Percentiles rank a stretch among this genome's conserved stretches.
Conservation (phyloP, 75 land plant genomes). For the Sequoia sempervirens region DNA sequence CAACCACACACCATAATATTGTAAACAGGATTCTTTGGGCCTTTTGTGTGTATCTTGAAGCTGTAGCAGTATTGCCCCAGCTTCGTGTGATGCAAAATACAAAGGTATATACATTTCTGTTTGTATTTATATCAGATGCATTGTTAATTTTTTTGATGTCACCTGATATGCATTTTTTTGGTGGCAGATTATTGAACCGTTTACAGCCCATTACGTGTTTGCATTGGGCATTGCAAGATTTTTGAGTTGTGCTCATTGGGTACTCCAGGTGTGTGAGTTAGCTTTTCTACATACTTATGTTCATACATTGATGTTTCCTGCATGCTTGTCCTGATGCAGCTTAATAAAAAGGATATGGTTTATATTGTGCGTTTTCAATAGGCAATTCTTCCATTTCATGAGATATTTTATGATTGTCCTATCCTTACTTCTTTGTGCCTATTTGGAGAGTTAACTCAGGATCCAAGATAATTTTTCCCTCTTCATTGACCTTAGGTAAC, state of each 20-base stretch:
- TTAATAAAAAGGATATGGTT: background rate
- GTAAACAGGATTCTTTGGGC: constrained; percentile 59
- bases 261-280: constrained; percentile 47
- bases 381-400: too few relatives aligned
- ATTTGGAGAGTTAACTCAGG: too few relatives aligned
- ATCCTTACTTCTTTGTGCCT: too few relatives aligned
- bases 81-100: constrained; percentile 78
- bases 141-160: background rate
- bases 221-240: constrained; percentile 75
- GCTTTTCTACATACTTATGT: background rate
- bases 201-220: constrained; percentile 82
- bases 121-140: background rate
- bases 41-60: constrained; percentile 73
- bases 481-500: too few relatives aligned
- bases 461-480: too few relatives aligned
- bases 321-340: background rate
- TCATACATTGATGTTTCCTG: background rate
- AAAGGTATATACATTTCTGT: constrained; percentile 28
- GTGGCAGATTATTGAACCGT: constrained; percentile 68
- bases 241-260: constrained; percentile 76
- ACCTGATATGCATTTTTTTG: background rate
- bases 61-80: constrained; percentile 74
- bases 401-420: too few relatives aligned
- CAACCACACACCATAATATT: constrained; percentile 46
- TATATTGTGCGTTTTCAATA: background rate